Evolutionary conservation across 164 flowering plant genomes (phyloP), one percentile per base, ranked within the genome.

Genomic region (Annona cherimola): DNA sequence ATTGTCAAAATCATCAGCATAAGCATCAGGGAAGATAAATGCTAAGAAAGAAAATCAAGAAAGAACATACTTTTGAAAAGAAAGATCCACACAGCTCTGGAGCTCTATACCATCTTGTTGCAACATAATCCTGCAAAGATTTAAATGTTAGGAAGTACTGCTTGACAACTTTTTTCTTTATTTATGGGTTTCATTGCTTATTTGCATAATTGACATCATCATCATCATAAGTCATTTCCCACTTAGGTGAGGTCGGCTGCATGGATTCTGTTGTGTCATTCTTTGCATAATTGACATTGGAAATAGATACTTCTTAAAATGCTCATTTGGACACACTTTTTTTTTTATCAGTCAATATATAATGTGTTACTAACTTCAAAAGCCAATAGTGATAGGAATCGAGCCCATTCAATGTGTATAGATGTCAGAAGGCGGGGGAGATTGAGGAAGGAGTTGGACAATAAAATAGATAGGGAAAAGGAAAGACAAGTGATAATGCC

Each of bases 91-190:
- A 94, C 71, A 94, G 76, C 71, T 94, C 98, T 43, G 98, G 98
- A 73, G 98, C 98, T 74, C 98, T 86, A 62, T 94, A 94, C 98
- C 97, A 94, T 76, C 98, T 85, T 73, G 99, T 94, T 63, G 99
- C 99, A 68, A 94, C 99, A 82, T 94, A 94, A 76, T 94, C 99
- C 99, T 94, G 81, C 4, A 75, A 69, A 54, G 12, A 46, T 46
- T 12, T 46, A 46, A 46, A 46, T 46, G 55, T 2, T 46, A 46
- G 55, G 12, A 46, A 46, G 55, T 26, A 26, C 35, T 26, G 1
- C 35, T 26, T 26, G 35, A 26, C 35, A 26, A 26, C 1, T 26
- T 26, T 26, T 26, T 0, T 26, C 35, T 26, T 26, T 26, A 26
- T 26, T 26, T 26, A 26, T 26, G 35, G 35, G 35, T 26, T 26